phyloP scores from a whole-genome alignment of 2,329 filamentous ascomycete genomes.

The Phialemonium atrogriseum region DNA sequence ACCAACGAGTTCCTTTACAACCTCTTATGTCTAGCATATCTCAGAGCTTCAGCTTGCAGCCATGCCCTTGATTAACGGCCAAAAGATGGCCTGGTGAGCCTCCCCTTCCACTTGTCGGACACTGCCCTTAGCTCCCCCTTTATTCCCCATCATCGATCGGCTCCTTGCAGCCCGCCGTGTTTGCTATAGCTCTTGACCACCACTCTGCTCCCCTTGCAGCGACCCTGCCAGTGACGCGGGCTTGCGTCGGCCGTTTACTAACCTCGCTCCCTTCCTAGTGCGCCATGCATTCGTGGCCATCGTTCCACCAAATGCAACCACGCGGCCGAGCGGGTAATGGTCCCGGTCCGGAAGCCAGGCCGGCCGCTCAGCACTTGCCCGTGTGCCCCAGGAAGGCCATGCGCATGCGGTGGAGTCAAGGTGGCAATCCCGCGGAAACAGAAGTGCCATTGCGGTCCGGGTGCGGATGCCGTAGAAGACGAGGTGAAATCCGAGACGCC shows the following conservation, averaged over 20 bases:
- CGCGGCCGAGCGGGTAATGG: conserved; percentile 56
- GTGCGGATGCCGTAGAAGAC: conserved; percentile 6
- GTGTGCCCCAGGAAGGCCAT: conserved; percentile 53
- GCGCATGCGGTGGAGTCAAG: conserved; percentile 55
- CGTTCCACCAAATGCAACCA: conserved; percentile 70
- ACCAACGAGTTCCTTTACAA: too few relatives aligned
- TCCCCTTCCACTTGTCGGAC: neutral
- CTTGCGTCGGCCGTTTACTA: conserved; percentile 9
- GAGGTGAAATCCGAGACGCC: conserved; percentile 13
- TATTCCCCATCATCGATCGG: too few relatives aligned
- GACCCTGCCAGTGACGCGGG: too few relatives aligned
- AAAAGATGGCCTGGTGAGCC: conserved; percentile 67
- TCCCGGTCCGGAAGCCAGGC: conserved; percentile 64
- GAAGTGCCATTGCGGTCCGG: conserved; percentile 39
- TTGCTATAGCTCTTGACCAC: too few relatives aligned
- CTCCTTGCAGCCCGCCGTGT: too few relatives aligned
- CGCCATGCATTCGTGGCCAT: conserved; percentile 68
- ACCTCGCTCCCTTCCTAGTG: conserved; percentile 32
- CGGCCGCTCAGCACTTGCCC: conserved; percentile 62
- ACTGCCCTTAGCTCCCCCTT: too few relatives aligned
- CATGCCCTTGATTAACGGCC: conserved; percentile 62
- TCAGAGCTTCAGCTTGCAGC: conserved; percentile 14
- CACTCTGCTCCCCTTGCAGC: conserved; percentile 4
- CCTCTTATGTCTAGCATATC: conserved; percentile 4
- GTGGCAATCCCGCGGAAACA: conserved; percentile 53